Evolutionary conservation across 441 rosid species (phyloP).

Genomic region (Adansonia rubrostipa): DNA sequence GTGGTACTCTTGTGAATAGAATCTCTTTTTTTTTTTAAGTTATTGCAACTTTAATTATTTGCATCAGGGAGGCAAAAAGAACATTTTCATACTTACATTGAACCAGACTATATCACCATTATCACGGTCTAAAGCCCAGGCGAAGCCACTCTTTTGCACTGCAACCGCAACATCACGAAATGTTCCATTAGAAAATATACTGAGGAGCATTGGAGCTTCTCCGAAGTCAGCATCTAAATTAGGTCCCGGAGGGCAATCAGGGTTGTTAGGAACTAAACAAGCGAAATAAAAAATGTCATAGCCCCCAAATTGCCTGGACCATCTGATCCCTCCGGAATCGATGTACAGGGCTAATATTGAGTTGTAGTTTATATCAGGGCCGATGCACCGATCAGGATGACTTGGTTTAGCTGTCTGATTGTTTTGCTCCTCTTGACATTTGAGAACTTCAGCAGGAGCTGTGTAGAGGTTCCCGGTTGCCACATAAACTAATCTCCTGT

Average conservation of each 20-base stretch:
- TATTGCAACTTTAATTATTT: not conserved
- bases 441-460: constrained; percentile 39
- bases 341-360: constrained; percentile 42
- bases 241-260: constrained; percentile 50
- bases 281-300: constrained; percentile 44
- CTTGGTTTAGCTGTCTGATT: constrained; percentile 44
- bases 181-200: constrained; percentile 8
- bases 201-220: constrained; percentile 23
- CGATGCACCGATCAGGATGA: constrained; percentile 42
- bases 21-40: not conserved
- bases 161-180: constrained; percentile 43
- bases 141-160: constrained; percentile 51
- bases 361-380: constrained; percentile 40
- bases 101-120: constrained; percentile 44
- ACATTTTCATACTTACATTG: constrained; percentile 40
- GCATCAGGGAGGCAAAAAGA: not conserved
- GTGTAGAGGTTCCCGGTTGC: constrained; percentile 53
- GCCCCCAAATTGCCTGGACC: constrained; percentile 48
- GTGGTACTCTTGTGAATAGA: not conserved
- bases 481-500: constrained; percentile 44
- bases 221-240: constrained; percentile 46
- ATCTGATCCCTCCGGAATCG: constrained; percentile 39
- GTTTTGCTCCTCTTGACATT: constrained; percentile 45
- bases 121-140: constrained; percentile 48
- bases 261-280: constrained; percentile 37